Percentiles rank a stretch among this genome's conserved stretches.
These are phyloP conservation scores for Leccinum angustisporum DNA, from an alignment of 1,284 basidiomycete species.

Conservation along the genomic window DNA sequence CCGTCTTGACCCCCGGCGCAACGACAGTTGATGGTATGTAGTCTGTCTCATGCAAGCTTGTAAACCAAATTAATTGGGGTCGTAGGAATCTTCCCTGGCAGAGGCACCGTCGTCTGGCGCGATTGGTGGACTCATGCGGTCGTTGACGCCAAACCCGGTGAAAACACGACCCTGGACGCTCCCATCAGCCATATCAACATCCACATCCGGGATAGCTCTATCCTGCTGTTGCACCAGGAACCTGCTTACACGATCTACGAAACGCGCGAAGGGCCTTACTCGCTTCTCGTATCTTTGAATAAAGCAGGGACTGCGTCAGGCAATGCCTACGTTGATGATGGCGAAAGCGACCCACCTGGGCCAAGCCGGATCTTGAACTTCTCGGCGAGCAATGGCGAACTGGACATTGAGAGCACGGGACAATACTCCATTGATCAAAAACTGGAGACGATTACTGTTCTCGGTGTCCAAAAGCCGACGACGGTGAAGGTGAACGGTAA, in stretches of 20 bases:
- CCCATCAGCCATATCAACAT: slow-evolving; percentile 70
- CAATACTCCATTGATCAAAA: slow-evolving; percentile 42
- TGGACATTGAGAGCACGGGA: slow-evolving; percentile 44
- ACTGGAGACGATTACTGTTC: slow-evolving; percentile 47
- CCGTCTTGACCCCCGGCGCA: slow-evolving; percentile 57
- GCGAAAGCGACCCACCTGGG: slow-evolving; percentile 50
- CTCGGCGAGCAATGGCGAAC: slow-evolving; percentile 28
- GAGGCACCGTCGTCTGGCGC: slow-evolving; percentile 60
- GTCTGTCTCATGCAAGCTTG: background rate
- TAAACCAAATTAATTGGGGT: background rate
- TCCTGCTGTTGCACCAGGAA: slow-evolving; percentile 46
- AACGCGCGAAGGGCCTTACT: slow-evolving; percentile 45
- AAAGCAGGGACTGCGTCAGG: slow-evolving; percentile 44
- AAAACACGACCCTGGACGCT: slow-evolving; percentile 45
- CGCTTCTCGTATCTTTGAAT: slow-evolving; percentile 48
- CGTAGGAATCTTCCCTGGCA: slow-evolving; percentile 60
- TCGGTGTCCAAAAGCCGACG: slow-evolving; percentile 44
- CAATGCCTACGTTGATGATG: slow-evolving; percentile 57
- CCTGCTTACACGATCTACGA: slow-evolving; percentile 52
- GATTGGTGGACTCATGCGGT: slow-evolving; percentile 74
- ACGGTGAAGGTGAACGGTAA: slow-evolving; percentile 37
- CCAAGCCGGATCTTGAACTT: slow-evolving; percentile 48
- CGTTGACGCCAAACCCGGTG: slow-evolving; percentile 37
- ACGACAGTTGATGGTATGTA: slow-evolving; percentile 44
- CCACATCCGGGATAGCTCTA: slow-evolving; percentile 52